These are phyloP conservation scores for Casuarina cunninghamiana DNA, from an alignment of 306 rosid genomes.

Conservation along the genomic window DNA sequence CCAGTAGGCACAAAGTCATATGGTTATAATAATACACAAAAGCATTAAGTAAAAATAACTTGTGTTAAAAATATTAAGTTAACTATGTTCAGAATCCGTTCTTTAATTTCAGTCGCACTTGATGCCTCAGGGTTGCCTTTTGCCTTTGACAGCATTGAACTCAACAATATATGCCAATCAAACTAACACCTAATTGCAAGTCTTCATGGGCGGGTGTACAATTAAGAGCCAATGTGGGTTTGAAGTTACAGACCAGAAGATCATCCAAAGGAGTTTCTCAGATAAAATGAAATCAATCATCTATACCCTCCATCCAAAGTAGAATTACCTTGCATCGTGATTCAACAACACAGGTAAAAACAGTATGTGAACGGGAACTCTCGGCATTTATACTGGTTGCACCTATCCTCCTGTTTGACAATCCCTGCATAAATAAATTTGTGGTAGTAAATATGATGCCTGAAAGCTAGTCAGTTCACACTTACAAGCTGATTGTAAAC, in stretches of 20 bases:
- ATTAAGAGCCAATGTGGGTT: not conserved
- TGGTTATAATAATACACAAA: not conserved
- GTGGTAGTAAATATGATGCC: conserved; percentile 7
- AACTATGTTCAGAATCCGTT: not conserved
- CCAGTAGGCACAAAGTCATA: not conserved
- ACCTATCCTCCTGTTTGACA: conserved; percentile 91
- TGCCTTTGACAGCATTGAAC: not conserved
- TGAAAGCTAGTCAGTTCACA: not conserved
- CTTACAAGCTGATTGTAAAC: not conserved
- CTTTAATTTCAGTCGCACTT: too few relatives aligned
- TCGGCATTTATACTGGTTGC: conserved; percentile 96
- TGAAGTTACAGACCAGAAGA: not conserved
- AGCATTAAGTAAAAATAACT: not conserved
- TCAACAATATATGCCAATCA: not conserved
- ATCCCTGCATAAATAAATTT: conserved; percentile 61
- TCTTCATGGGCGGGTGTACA: not conserved
- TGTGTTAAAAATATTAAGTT: not conserved
- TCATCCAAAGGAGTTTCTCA: not conserved
- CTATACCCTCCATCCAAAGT: conserved; percentile 13
- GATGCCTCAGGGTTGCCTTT: not conserved
- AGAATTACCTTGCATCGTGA: conserved; percentile 85
- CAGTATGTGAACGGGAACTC: conserved; percentile 99
- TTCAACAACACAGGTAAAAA: conserved; percentile 93
- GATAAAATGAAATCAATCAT: conserved; percentile 8
- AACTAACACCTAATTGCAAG: not conserved